phyloP scores from a whole-genome alignment of 2,329 filamentous ascomycete species.

The Monilinia vaccinii-corymbosi region DNA sequence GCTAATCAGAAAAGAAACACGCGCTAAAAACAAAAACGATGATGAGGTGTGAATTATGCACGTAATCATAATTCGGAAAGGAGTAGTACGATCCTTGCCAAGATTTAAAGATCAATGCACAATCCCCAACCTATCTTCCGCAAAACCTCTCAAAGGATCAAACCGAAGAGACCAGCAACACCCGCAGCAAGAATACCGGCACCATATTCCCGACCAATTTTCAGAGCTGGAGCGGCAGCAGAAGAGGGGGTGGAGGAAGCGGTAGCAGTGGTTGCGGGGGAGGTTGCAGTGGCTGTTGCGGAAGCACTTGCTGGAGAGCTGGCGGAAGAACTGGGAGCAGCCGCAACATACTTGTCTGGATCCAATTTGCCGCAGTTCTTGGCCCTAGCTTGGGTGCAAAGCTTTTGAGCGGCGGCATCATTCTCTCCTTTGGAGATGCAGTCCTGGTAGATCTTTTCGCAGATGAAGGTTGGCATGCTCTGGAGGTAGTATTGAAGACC shows the following conservation, averaged over 20 bases:
- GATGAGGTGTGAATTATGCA: constrained; percentile 15
- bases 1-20: constrained; percentile 24
- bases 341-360: constrained; percentile 24
- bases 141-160: constrained; percentile 40
- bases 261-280: constrained; percentile 22
- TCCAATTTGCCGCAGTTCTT: constrained; percentile 41
- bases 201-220: constrained; percentile 34
- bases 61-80: constrained; percentile 21
- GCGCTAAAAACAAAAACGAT: constrained; percentile 5
- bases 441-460: constrained; percentile 41
- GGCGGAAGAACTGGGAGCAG: constrained; percentile 26
- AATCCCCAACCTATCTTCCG: background rate
- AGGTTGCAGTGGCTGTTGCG: constrained; percentile 21
- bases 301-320: constrained; percentile 35
- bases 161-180: constrained; percentile 44
- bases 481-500: constrained; percentile 46
- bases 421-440: constrained; percentile 39
- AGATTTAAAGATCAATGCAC: constrained; percentile 8
- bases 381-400: constrained; percentile 36
- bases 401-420: constrained; percentile 36
- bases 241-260: constrained; percentile 25
- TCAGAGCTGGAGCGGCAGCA: constrained; percentile 36
- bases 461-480: constrained; percentile 53
- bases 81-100: constrained; percentile 5
- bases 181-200: constrained; percentile 39